A percentile compares a stretch with the other conserved stretches of the same genome.
Conservation (phyloP, 2,329 filamentous ascomycete genomes). For the Boeremia exigua region DNA sequence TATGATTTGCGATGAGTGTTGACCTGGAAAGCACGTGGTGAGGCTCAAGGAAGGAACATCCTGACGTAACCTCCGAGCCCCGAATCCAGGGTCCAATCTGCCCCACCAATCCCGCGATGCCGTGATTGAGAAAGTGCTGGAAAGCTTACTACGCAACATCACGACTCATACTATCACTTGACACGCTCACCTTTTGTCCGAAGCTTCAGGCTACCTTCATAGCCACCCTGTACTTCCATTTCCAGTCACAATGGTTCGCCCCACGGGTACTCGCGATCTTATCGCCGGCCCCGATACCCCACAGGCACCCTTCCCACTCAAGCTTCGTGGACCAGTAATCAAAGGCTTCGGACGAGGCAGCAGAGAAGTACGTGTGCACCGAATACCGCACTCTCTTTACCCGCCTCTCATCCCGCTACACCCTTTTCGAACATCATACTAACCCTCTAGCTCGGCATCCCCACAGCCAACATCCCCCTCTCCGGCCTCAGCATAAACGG, state of each 20-base stretch:
- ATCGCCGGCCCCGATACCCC: slow-evolving; percentile 77
- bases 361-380: slow-evolving; percentile 71
- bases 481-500: slow-evolving; percentile 74
- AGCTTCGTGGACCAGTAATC: slow-evolving; percentile 85
- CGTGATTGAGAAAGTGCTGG: slow-evolving; percentile 14
- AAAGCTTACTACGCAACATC: neutral
- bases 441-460: slow-evolving; percentile 78
- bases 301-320: slow-evolving; percentile 78
- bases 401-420: neutral
- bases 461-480: slow-evolving; percentile 85
- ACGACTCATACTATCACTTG: neutral
- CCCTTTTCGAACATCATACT: neutral
- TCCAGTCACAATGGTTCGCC: slow-evolving; percentile 31
- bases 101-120: slow-evolving; percentile 19
- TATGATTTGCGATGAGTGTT: neutral
- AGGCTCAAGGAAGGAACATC: slow-evolving; percentile 2
- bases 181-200: neutral
- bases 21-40: neutral
- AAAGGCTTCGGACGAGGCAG: slow-evolving; percentile 93
- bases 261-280: slow-evolving; percentile 37
- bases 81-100: slow-evolving; percentile 16
- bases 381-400: neutral
- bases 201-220: neutral
- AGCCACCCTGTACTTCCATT: too few relatives aligned
- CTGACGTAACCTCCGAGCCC: slow-evolving; percentile 16